Conservation (phyloP, 75 land plant species). For the Sequoia sempervirens region DNA sequence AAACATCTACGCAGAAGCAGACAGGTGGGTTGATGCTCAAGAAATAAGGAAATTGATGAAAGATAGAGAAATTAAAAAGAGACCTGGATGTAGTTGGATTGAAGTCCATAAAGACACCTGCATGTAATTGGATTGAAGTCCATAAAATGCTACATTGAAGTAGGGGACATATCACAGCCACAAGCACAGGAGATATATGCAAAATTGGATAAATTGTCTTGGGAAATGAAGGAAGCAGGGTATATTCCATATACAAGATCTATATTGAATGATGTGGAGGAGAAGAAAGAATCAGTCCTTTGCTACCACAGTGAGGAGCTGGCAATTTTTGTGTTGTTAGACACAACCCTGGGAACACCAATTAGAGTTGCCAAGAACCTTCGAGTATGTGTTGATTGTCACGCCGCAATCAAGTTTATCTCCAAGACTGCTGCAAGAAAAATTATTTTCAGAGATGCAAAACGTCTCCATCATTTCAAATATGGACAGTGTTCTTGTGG, state of each 20-base stretch:
- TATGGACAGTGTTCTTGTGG: constrained; percentile 4
- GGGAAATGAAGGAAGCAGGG: constrained; percentile 13
- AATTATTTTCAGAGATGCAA: constrained; percentile 13
- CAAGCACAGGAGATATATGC: constrained; percentile 13
- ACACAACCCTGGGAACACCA: neutral
- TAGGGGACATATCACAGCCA: constrained; percentile 19
- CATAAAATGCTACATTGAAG: constrained; percentile 19
- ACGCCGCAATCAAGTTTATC: constrained; percentile 8
- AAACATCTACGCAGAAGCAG: constrained; percentile 23
- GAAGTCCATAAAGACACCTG: constrained; percentile 18
- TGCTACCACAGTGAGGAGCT: constrained; percentile 23
- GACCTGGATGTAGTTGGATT: constrained; percentile 21
- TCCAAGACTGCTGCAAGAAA: constrained; percentile 4
- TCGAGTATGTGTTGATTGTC: constrained; percentile 11
- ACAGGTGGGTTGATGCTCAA: constrained; percentile 20
- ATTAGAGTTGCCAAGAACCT: constrained; percentile 20
- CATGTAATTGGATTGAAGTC: constrained; percentile 19
- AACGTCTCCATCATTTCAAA: constrained; percentile 9
- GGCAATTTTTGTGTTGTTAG: constrained; percentile 28
- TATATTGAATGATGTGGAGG: constrained; percentile 16
- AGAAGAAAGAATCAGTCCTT: constrained; percentile 16
- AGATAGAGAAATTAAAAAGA: constrained; percentile 14
- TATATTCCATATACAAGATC: constrained; percentile 10
- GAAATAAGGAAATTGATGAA: constrained; percentile 25
- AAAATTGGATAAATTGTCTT: constrained; percentile 18